Evolutionary conservation across 768 basidiomycete genomes (phyloP).

Genomic region (Collybia nuda): DNA sequence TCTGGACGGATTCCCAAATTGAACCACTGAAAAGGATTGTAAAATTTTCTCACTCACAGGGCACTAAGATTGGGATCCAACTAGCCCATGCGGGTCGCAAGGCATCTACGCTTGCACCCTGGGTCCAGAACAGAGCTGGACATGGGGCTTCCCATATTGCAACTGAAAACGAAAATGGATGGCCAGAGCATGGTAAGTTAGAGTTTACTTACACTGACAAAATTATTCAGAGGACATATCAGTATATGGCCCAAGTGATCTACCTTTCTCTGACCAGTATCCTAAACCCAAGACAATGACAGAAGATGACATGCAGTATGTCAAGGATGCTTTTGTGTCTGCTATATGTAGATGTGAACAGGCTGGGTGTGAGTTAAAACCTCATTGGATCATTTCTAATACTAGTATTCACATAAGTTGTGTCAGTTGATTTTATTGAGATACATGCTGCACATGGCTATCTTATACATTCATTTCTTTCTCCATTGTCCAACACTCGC

Average conservation of each 20-base stretch:
- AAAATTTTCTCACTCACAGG: slow-evolving; percentile 70
- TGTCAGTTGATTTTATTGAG: slow-evolving; percentile 69
- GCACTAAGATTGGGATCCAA: slow-evolving; percentile 74
- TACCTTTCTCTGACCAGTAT: slow-evolving; percentile 53
- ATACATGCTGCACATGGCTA: slow-evolving; percentile 74
- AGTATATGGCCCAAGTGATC: slow-evolving; percentile 64
- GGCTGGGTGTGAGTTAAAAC: slow-evolving; percentile 53
- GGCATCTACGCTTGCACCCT: slow-evolving; percentile 68
- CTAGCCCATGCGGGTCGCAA: slow-evolving; percentile 77
- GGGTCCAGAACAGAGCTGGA: slow-evolving; percentile 46
- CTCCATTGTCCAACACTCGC: slow-evolving; percentile 73
- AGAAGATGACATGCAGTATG: slow-evolving; percentile 46
- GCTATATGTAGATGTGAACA: slow-evolving; percentile 54
- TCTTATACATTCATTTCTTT: slow-evolving; percentile 66
- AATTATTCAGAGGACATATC: background rate
- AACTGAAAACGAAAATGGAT: slow-evolving; percentile 56
- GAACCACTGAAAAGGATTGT: slow-evolving; percentile 68
- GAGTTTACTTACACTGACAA: background rate
- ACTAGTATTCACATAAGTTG: background rate
- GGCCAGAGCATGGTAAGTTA: slow-evolving; percentile 60
- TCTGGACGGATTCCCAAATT: slow-evolving; percentile 81
- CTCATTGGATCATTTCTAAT: background rate
- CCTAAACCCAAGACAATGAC: slow-evolving; percentile 62
- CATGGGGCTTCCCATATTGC: slow-evolving; percentile 35
- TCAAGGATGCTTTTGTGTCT: slow-evolving; percentile 62